Base-by-base conservation (phyloP, 129 eudicot genomes). In the Helichrysum umbraculigerum region DNA sequence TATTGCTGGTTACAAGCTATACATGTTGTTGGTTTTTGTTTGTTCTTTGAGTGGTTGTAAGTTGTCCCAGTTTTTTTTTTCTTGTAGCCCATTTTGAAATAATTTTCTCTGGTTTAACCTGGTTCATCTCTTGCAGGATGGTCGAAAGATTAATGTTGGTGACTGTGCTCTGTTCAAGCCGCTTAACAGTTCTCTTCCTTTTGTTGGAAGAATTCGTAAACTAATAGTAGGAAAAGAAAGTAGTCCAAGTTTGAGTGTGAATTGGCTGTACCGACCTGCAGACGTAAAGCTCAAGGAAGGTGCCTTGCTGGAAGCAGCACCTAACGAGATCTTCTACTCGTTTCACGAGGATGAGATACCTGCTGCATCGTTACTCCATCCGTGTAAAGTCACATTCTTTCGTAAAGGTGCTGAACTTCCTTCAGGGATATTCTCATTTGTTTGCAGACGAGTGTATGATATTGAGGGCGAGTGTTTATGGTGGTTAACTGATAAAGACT, bases 351-450 rank as follows among this genome's bases (percentile, higher is more conserved):
- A 89, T 83, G 90, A 94, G 84, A 83, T 78, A 78, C 93, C 94
- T 78, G 99, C 99, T 82, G 97, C 96, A 77, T 91, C 99, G 19
- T 69, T 94, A 75, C 90, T 94, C 67, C 99, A 94, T 89, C 99
- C 91, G 79, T 94, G 99, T 87, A 94, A 94, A 89, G 97, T 94
- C 80, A 89, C 99, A 81, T 94, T 94, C 77, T 91, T 94, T 79
- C 90, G 90, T 77, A 89, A 84, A 86, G 99, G 99, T 84, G 91
- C 77, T 80, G 93, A 89, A 75, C 87, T 94, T 84, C 93, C 97
- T 68, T 29, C 86, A 72, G 93, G 97, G 90, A 57, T 82, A 77
- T 89, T 89, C 81, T 87, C 97, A 72, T 87, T 91, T 86, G 90
- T 94, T 75, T 94, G 99, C 78, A 84, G 96, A 66, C 87, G 93